These are phyloP conservation scores for Diaporthe citrichinensis DNA, from an alignment of 2,329 filamentous ascomycete genomes.

Conservation along the genomic window DNA sequence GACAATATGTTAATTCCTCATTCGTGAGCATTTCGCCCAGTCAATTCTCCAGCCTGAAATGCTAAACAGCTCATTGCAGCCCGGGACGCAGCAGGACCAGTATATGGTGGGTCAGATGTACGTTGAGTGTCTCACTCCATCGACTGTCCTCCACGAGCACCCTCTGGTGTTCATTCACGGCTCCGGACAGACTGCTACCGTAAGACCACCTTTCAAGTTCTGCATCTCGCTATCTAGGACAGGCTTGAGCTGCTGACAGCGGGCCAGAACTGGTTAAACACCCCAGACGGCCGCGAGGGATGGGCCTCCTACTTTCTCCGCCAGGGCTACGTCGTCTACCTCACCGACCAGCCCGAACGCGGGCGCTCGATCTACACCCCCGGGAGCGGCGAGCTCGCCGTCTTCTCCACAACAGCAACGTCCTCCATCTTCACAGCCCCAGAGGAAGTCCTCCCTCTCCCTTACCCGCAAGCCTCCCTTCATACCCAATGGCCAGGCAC, in stretches of 20 bases:
- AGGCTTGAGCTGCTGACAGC: neutral
- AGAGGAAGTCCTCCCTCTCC: slow-evolving; percentile 30
- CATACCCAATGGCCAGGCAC: slow-evolving; percentile 59
- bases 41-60: no score
- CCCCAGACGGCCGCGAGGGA: slow-evolving; percentile 60
- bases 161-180: slow-evolving; percentile 36
- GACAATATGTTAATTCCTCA: slow-evolving; percentile 18
- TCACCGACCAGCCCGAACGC: slow-evolving; percentile 58
- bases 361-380: slow-evolving; percentile 51
- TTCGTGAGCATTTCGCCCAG: neutral
- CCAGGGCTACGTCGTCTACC: slow-evolving; percentile 58
- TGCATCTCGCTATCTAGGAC: rapidly evolving
- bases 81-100: neutral
- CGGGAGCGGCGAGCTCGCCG: neutral
- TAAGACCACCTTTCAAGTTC: neutral
- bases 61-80: neutral
- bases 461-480: slow-evolving; percentile 47
- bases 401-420: neutral
- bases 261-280: slow-evolving; percentile 57
- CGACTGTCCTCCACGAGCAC: neutral
- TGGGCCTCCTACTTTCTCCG: slow-evolving; percentile 62
- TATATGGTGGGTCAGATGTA: slow-evolving; percentile 39
- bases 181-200: slow-evolving; percentile 26
- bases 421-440: slow-evolving; percentile 50
- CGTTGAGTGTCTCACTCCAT: slow-evolving; percentile 34